Percentiles rank a stretch among this genome's conserved stretches.
phyloP scores from a whole-genome alignment of 2,329 filamentous ascomycete species.

The Colletotrichum sp. region DNA sequence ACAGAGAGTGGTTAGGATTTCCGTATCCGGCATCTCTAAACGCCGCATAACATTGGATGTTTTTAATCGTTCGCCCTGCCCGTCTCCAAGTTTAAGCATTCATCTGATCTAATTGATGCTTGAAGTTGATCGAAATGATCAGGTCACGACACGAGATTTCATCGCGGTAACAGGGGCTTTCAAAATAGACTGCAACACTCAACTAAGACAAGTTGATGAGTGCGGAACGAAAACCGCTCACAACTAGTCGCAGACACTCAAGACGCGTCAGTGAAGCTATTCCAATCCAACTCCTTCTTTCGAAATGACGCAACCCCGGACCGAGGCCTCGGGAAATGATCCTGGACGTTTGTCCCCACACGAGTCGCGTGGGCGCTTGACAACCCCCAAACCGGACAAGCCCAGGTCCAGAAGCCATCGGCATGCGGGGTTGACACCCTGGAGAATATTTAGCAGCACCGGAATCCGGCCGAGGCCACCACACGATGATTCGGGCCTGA shows the following conservation, averaged over 20 bases:
- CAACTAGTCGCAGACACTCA: neutral
- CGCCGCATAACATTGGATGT: neutral
- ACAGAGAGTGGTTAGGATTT: neutral
- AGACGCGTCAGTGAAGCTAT: neutral
- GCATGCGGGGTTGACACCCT: conserved; percentile 4
- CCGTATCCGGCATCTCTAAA: neutral
- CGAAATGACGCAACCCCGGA: neutral
- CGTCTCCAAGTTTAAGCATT: neutral
- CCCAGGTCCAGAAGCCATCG: neutral
- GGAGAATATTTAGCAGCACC: neutral
- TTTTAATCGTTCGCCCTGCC: neutral
- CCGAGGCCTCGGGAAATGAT: neutral
- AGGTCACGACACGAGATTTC: neutral
- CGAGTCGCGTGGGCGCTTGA: neutral
- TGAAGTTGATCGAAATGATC: neutral
- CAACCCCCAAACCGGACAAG: neutral
- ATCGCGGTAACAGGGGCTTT: neutral
- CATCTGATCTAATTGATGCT: neutral
- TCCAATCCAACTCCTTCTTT: neutral
- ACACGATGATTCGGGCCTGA: neutral
- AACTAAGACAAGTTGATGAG: neutral
- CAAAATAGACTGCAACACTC: neutral
- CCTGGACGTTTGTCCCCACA: neutral
- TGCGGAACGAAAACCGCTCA: neutral
- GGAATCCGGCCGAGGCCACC: conserved; percentile 4